A percentile compares a stretch with the other conserved stretches of the same genome.
Evolutionary conservation across 2,329 filamentous ascomycete genomes (phyloP).

Genomic region (Raffaelea deltoideospora): DNA sequence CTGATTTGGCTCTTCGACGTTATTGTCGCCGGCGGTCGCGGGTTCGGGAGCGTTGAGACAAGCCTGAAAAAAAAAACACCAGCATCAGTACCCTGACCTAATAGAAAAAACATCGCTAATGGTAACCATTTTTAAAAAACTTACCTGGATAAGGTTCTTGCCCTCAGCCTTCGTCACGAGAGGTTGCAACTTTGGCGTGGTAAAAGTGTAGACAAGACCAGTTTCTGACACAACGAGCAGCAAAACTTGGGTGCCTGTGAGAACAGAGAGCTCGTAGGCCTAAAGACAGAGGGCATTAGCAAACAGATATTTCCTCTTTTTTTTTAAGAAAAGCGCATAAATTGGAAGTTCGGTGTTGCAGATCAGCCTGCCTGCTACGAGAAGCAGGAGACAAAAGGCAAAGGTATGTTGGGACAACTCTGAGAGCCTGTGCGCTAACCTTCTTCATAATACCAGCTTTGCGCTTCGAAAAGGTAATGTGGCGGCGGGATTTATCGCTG

Average conservation of each 20-base stretch:
- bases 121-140: too few relatives aligned
- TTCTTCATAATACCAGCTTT: conserved; percentile 99
- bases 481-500: conserved; percentile 96
- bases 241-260: conserved; percentile 94
- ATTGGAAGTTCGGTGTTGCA: too few relatives aligned
- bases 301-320: too few relatives aligned
- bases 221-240: conserved; percentile 95
- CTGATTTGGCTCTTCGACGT: conserved; percentile 58
- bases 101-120: too few relatives aligned
- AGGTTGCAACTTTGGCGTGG: conserved; percentile 93
- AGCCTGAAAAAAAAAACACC: conserved; percentile 41
- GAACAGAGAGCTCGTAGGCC: conserved; percentile 94
- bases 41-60: conserved; percentile 95
- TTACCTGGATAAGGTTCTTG: conserved; percentile 97
- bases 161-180: conserved; percentile 96
- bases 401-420: neutral
- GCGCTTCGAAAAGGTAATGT: conserved; percentile 99
- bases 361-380: too few relatives aligned
- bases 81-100: conserved; percentile 14
- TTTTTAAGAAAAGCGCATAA: too few relatives aligned
- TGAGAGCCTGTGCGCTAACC: too few relatives aligned
- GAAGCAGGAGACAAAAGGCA: neutral
- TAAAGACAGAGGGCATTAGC: conserved; percentile 10
- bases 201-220: conserved; percentile 94
- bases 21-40: conserved; percentile 63